Base-by-base conservation (phyloP, 805 yeast species). In the Cyberlindnera americana region DNA sequence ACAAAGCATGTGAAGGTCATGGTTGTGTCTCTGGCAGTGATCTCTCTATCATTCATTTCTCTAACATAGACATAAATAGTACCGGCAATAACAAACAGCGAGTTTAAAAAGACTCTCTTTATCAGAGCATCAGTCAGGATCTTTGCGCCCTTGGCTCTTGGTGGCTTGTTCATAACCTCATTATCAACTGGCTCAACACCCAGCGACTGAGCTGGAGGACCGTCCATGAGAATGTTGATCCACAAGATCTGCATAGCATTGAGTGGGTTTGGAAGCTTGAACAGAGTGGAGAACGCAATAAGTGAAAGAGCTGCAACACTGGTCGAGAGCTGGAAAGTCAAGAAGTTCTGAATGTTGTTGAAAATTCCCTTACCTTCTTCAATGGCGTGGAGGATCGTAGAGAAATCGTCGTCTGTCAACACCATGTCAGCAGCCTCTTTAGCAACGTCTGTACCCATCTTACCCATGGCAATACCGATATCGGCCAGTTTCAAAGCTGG, bases 1-100 rank as follows among this genome's bases (percentile, higher is more conserved):
- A 93, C 99, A 65, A 93, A 93, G 60, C 98, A 87, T 0, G 98
- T 93, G 59, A 93, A 93, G 0, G 99, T 91, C 99, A 93, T 93
- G 2, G 99, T 93, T 16, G 99, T 93, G 60, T 93, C 99, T 65
- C 99, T 83, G 12, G 91, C 82, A 3, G 97, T 89, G 41, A 91
- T 81, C 46, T 74, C 75, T 21, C 79, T 75, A 53, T 87, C 95
- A 45, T 77, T 73, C 95, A 91, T 88, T 62, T 91, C 97, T 46
- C 77, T 75, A 31, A 86, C 67, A 60, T 89, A 93, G 15, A 93
- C 84, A 56, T 81, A 85, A 63, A 90, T 73, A 0, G 99, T 93
- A 31, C 99, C 99, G 21, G 88, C 75, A 40, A 93, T 87, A 59
- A 90, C 78, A 40, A 67, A 61, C 2, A 65, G 49, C 0, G 97